Evolutionary conservation across 75 land plant genomes (phyloP).

Genomic region (Picea sitchensis): DNA sequence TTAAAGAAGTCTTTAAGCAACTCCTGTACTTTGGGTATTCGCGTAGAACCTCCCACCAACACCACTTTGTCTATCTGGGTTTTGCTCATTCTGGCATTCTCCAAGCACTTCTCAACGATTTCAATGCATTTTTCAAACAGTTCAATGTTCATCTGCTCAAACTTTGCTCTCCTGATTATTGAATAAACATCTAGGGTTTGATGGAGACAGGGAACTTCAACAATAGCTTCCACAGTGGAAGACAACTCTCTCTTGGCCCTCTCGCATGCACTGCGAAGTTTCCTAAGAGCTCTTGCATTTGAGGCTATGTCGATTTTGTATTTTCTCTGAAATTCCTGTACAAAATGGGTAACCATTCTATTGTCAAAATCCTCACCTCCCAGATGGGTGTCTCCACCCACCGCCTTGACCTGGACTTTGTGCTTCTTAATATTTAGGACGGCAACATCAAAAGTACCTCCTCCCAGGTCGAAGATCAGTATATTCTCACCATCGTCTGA

Average conservation of each 20-base stretch:
- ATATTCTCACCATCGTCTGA: slow-evolving; percentile 10
- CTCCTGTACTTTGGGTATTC: slow-evolving; percentile 15
- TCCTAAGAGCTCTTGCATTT: slow-evolving; percentile 10
- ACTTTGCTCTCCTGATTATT: slow-evolving; percentile 24
- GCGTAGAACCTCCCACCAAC: slow-evolving; percentile 20
- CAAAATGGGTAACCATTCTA: slow-evolving; percentile 23
- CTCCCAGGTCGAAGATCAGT: not conserved
- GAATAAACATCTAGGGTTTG: slow-evolving; percentile 16
- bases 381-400: slow-evolving; percentile 24
- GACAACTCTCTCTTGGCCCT: slow-evolving; percentile 27
- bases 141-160: slow-evolving; percentile 28
- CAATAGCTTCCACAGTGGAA: slow-evolving; percentile 16
- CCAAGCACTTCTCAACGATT: slow-evolving; percentile 17
- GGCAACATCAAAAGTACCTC: slow-evolving; percentile 13
- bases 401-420: slow-evolving; percentile 11
- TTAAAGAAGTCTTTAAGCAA: not conserved
- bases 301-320: slow-evolving; percentile 10
- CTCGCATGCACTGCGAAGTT: slow-evolving; percentile 17
- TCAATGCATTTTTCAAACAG: slow-evolving; percentile 29
- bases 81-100: slow-evolving; percentile 13
- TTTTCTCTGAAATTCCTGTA: slow-evolving; percentile 23
- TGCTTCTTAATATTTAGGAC: slow-evolving; percentile 2
- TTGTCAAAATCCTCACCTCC: slow-evolving; percentile 27
- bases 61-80: slow-evolving; percentile 12
- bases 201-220: slow-evolving; percentile 14